Evolutionary conservation across 2,329 filamentous ascomycete species (phyloP), one percentile per base, ranked within the genome.

Genomic region (Talaromyces sp.): DNA sequence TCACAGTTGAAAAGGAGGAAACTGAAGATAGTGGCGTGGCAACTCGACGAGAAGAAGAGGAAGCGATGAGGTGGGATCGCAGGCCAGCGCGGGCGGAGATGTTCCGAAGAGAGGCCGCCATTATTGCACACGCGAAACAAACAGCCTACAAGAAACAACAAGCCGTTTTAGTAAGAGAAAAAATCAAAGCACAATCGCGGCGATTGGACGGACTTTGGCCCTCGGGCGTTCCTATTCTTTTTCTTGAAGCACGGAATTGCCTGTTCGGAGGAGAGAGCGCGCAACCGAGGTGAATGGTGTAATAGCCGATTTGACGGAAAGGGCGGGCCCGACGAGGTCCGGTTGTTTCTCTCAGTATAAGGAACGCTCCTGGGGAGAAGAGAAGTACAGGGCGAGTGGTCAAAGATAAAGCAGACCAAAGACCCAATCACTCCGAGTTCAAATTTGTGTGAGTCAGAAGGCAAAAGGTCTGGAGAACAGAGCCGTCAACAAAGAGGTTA

Each of bases 1-100:
- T 17, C 6, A 38, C 21, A 50, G 26, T 6, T 12, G 19, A 14
- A 12, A 31, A 38, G 10, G 8, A 21, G n/a, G 27, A 26, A 14
- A 5, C 11, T 3, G 27, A 55, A 21, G 54, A 21, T 7, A 17
- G 27, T 2, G 48, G 14, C 32, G 35, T 6, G 17, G 61, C 31
- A 56, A 58, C 43, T 19, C 53, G 59, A 48, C 51, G 32, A 56
- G 60, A 61, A n/a, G n/a, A n/a, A n/a, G n/a, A n/a, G n/a, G n/a
- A n/a, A 55, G 32, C 31, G 17, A 10, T 29, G 5, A 46, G 4
- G 43, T 46, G 43, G 17, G 48, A 53, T n/a, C 12, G 56, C n/a
- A 53, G 19, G 46, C 56, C 56, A 31, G 57, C 53, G 27, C 35
- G 54, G 31, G 54, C 54, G 41, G 46, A 61, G 41, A 29, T 43